Evolutionary conservation across 2,329 filamentous ascomycete species (phyloP).

Genomic region (Neobulgaria alba): DNA sequence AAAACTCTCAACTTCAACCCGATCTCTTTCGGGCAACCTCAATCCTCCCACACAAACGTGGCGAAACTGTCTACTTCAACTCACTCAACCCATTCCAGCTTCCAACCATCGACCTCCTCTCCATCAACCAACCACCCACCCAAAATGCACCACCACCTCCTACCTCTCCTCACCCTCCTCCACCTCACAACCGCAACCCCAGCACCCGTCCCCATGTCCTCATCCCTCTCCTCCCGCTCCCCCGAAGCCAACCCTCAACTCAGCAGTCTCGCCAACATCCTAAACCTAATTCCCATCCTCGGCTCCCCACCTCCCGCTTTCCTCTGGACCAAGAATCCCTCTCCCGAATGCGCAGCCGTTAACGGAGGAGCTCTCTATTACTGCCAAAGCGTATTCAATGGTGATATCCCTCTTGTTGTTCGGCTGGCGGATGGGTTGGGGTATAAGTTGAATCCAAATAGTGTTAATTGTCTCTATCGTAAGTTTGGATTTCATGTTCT

Average conservation of each 20-base stretch:
- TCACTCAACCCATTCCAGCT: too few relatives aligned
- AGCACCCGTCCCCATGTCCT: background rate
- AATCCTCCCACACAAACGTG: too few relatives aligned
- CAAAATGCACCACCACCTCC: background rate
- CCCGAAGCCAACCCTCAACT: background rate
- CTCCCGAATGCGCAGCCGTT: conserved; percentile 8
- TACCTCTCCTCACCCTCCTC: background rate
- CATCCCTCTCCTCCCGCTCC: background rate
- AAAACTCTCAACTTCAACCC: too few relatives aligned
- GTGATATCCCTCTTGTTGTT: conserved; percentile 13
- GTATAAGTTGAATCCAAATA: conserved; percentile 13
- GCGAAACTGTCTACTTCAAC: too few relatives aligned
- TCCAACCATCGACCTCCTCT: too few relatives aligned
- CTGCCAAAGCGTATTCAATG: conserved; percentile 12
- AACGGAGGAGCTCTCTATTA: conserved; percentile 14
- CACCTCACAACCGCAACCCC: background rate
- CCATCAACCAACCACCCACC: too few relatives aligned
- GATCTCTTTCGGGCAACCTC: too few relatives aligned
- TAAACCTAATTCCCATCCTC: conserved; percentile 7
- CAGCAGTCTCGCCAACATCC: conserved; percentile 3
- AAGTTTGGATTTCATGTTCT: too few relatives aligned
- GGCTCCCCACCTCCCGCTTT: conserved; percentile 4
- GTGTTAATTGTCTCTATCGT: conserved; percentile 17
- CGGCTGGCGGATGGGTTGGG: conserved; percentile 6
- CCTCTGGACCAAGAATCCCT: conserved; percentile 10